Evolutionary conservation across 2,329 filamentous ascomycete genomes (phyloP).

Genomic region (Microdochium bolleyi): DNA sequence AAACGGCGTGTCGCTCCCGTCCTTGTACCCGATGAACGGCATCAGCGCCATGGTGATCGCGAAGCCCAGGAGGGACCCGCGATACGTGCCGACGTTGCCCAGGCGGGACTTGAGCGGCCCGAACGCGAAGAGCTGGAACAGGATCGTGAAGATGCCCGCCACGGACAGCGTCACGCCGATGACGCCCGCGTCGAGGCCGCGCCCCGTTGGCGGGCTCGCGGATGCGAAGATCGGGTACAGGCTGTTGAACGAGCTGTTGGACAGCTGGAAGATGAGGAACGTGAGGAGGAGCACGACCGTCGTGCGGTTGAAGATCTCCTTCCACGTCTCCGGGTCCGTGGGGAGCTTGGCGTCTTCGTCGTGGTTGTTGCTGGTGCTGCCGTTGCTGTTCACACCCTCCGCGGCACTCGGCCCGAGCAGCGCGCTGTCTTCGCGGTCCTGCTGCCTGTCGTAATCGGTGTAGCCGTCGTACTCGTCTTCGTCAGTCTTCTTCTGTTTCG

Average conservation of each 20-base stretch:
- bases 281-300: constrained; percentile 75
- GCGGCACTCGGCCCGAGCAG: constrained; percentile 21
- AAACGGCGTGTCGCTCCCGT: constrained; percentile 40
- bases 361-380: constrained; percentile 9
- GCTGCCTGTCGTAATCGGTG: constrained; percentile 12
- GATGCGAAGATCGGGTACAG: constrained; percentile 91
- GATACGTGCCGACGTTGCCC: constrained; percentile 82
- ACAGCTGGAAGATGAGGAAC: constrained; percentile 88
- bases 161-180: constrained; percentile 83
- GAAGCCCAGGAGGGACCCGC: constrained; percentile 69
- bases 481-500: constrained; percentile 9
- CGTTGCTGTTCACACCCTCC: constrained; percentile 6
- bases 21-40: constrained; percentile 79
- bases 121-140: constrained; percentile 85
- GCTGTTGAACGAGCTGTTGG: constrained; percentile 92
- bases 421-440: constrained; percentile 12
- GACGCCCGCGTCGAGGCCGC: constrained; percentile 64
- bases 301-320: constrained; percentile 66
- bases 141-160: constrained; percentile 75
- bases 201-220: constrained; percentile 65
- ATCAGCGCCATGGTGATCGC: constrained; percentile 77
- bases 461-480: constrained; percentile 6
- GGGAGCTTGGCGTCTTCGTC: constrained; percentile 32
- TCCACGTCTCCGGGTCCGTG: constrained; percentile 39
- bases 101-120: constrained; percentile 68